Conservation (phyloP, 306 rosid genomes). For the Urtica urens region DNA sequence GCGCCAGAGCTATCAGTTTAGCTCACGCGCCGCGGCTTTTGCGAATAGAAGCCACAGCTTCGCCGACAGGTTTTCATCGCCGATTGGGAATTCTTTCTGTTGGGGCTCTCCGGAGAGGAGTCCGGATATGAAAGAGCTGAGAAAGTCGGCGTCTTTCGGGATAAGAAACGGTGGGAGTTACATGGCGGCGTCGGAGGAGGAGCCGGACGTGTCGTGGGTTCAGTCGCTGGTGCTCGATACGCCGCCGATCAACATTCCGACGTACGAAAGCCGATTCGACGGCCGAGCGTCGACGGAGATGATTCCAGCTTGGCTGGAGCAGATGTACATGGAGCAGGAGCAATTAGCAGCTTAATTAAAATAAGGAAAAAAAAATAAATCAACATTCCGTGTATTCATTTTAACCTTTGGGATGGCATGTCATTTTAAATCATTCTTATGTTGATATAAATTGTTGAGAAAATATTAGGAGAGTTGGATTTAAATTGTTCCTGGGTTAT, state of each 20-base stretch:
- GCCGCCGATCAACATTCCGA: constrained; percentile 21
- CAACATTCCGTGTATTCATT: no score
- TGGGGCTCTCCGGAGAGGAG: constrained; percentile 76
- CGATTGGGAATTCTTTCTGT: constrained; percentile 26
- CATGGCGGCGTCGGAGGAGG: constrained; percentile 19
- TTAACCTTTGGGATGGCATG: no score
- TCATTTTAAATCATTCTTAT: constrained; percentile 25
- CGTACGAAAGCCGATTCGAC: constrained; percentile 21
- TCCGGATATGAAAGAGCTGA: constrained; percentile 49
- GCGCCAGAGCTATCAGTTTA: constrained; percentile 25
- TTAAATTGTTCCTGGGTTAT: no score
- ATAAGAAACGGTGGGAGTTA: constrained; percentile 20
- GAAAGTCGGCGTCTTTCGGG: constrained; percentile 65
- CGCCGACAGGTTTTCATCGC: constrained; percentile 47
- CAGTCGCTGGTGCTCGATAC: constrained; percentile 55
- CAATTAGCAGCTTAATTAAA: constrained; percentile 60
- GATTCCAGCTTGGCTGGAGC: constrained; percentile 54
- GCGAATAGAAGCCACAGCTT: constrained; percentile 64
- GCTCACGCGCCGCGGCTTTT: constrained; percentile 46
- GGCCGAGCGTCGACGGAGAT: constrained; percentile 23
- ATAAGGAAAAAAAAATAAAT: no score
- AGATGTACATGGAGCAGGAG: constrained; percentile 59
- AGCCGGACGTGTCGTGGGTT: constrained; percentile 71
- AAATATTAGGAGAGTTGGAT: no score
- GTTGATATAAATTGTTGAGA: no score